Evolutionary conservation across 768 basidiomycete species (phyloP).

Genomic region (Amanita pallidorosea): DNA sequence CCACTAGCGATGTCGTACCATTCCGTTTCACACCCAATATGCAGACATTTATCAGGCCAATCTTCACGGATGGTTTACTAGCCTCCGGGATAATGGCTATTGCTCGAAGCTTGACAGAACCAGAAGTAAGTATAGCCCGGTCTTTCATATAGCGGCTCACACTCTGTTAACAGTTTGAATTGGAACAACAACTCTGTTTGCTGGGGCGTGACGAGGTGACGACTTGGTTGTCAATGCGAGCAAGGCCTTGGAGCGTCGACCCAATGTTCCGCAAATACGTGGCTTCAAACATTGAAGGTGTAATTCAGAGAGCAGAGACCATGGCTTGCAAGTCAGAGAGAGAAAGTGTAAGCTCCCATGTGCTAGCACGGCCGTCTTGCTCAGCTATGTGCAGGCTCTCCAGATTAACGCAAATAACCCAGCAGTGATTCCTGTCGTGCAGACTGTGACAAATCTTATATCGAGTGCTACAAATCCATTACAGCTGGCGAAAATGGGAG

Average conservation of each 20-base stretch:
- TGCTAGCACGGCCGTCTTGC: not conserved
- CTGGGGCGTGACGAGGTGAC: constrained; percentile 91
- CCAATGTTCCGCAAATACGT: constrained; percentile 42
- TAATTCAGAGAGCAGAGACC: constrained; percentile 72
- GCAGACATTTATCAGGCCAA: constrained; percentile 83
- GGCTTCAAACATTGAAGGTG: constrained; percentile 47
- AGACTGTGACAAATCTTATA: constrained; percentile 76
- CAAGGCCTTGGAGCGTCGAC: constrained; percentile 49
- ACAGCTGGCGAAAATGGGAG: constrained; percentile 77
- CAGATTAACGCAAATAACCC: constrained; percentile 25
- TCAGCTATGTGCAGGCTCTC: constrained; percentile 16
- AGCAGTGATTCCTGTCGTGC: constrained; percentile 47
- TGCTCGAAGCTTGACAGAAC: constrained; percentile 80
- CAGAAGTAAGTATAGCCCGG: constrained; percentile 49
- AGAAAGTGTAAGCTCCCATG: constrained; percentile 46
- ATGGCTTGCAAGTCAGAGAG: constrained; percentile 84
- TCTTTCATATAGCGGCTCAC: not conserved
- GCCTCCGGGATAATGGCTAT: constrained; percentile 86
- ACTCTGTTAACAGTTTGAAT: constrained; percentile 53
- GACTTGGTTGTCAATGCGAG: constrained; percentile 55
- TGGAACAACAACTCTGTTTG: constrained; percentile 86
- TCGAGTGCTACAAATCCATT: constrained; percentile 80
- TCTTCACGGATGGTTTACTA: constrained; percentile 84
- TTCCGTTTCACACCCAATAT: constrained; percentile 98
- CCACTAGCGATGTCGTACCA: constrained; percentile 80